phyloP scores from a whole-genome alignment of 345 rosid species.

The Hibiscus mutabilis region DNA sequence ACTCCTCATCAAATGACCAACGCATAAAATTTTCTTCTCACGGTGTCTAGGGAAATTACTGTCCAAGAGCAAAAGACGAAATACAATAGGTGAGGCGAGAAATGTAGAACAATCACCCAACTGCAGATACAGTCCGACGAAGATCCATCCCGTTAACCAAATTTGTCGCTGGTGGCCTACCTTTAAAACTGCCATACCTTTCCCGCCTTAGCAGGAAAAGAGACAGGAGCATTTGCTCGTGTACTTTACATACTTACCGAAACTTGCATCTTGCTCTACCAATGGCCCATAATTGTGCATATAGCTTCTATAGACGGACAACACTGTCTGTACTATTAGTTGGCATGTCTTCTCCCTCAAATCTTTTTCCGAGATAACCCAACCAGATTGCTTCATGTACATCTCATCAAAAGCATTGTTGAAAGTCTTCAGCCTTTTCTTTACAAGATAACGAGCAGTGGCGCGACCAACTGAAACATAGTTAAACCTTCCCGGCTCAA shows the following conservation, averaged over 20 bases:
- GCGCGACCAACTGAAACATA: conserved; percentile 94
- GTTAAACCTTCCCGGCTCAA: conserved; percentile 92
- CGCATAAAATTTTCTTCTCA: conserved; percentile 13
- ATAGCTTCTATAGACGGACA: conserved; percentile 88
- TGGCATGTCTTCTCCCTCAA: conserved; percentile 84
- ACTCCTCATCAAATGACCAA: conserved; percentile 6
- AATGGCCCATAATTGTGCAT: conserved; percentile 96
- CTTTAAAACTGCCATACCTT: conserved; percentile 86
- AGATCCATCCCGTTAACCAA: conserved; percentile 49
- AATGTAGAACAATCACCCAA: conserved; percentile 32
- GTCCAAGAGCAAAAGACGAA: conserved; percentile 15
- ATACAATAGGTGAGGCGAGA: background rate
- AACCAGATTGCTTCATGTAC: conserved; percentile 66
- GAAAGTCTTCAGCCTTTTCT: conserved; percentile 76
- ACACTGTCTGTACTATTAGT: conserved; percentile 60
- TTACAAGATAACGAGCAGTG: conserved; percentile 97
- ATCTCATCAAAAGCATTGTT: conserved; percentile 81
- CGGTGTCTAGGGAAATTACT: background rate
- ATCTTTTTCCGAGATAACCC: conserved; percentile 75
- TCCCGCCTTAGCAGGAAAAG: conserved; percentile 71
- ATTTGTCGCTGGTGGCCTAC: conserved; percentile 45
- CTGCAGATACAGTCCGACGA: conserved; percentile 71
- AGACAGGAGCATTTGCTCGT: conserved; percentile 78
- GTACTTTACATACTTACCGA: conserved; percentile 80
- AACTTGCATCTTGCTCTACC: conserved; percentile 86